Evolutionary conservation across 371 early-diverging fungal genomes (phyloP).

Genomic region (Phascolomyces articulosus): DNA sequence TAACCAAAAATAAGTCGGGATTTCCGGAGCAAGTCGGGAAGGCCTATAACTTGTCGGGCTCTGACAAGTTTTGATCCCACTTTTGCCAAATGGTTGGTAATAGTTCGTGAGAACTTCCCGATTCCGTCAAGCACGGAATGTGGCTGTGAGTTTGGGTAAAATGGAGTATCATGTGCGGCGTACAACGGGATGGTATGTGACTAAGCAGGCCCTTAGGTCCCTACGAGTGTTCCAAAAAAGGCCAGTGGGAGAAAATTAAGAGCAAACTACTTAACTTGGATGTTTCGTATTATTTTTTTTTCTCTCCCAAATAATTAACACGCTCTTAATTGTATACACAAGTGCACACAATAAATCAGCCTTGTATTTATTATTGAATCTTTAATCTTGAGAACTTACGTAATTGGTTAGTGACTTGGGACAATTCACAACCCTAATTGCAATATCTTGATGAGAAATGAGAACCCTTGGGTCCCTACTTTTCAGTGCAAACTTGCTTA

Average conservation of each 20-base stretch:
- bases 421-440: not conserved
- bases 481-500: conserved; percentile 5
- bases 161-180: conserved; percentile 1
- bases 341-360: not conserved
- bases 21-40: conserved; percentile 12
- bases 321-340: not conserved
- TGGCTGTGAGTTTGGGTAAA: conserved; percentile 6
- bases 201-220: conserved; percentile 15
- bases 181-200: conserved; percentile 8
- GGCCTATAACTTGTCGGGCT: not conserved
- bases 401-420: not conserved
- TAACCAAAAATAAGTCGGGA: conserved; percentile 8
- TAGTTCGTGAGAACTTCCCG: conserved; percentile 6
- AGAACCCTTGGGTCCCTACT: conserved; percentile 7
- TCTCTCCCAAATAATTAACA: not conserved
- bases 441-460: not conserved
- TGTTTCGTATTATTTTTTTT: not conserved
- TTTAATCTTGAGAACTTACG: not conserved
- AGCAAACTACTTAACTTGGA: not conserved
- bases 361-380: no score
- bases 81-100: not conserved
- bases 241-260: not conserved
- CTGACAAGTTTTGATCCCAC: conserved; percentile 6
- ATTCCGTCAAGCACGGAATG: conserved; percentile 3
- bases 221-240: conserved; percentile 9